Evolutionary conservation across 2,329 filamentous ascomycete genomes (phyloP).

Genomic region (Ascochyta fabae): DNA sequence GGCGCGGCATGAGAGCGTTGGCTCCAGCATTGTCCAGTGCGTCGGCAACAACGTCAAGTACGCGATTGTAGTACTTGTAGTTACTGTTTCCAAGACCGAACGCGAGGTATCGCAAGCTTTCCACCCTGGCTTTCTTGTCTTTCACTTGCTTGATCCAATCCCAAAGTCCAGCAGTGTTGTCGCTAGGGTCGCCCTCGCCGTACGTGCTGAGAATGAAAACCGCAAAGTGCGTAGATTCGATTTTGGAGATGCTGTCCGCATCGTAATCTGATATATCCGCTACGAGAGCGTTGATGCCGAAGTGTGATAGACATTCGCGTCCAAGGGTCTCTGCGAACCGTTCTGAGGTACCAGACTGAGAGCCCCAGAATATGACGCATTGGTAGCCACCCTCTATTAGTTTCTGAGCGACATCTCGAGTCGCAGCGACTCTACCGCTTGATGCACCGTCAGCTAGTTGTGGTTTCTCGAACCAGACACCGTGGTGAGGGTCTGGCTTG

Average conservation of each 20-base stretch:
- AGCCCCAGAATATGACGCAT: slow-evolving; percentile 57
- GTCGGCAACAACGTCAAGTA: slow-evolving; percentile 47
- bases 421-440: slow-evolving; percentile 30
- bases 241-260: slow-evolving; percentile 45
- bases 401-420: slow-evolving; percentile 56
- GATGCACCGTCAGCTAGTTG: slow-evolving; percentile 49
- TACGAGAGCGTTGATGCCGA: slow-evolving; percentile 50
- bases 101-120: slow-evolving; percentile 48
- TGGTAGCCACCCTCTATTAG: slow-evolving; percentile 47
- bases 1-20: slow-evolving; percentile 38
- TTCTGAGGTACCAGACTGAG: slow-evolving; percentile 57
- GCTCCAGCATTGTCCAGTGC: slow-evolving; percentile 45
- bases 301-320: slow-evolving; percentile 50
- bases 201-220: slow-evolving; percentile 50
- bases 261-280: slow-evolving; percentile 59
- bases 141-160: slow-evolving; percentile 44
- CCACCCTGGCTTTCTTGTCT: slow-evolving; percentile 25
- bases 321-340: slow-evolving; percentile 51
- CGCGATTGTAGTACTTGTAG: slow-evolving; percentile 56
- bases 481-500: slow-evolving; percentile 57
- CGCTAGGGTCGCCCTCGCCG: slow-evolving; percentile 50
- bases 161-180: slow-evolving; percentile 47
- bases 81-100: slow-evolving; percentile 57
- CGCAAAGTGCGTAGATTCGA: slow-evolving; percentile 35
- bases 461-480: slow-evolving; percentile 59